phyloP scores from a whole-genome alignment of 1,139 yeast genomes.

The Taphrina populina region DNA sequence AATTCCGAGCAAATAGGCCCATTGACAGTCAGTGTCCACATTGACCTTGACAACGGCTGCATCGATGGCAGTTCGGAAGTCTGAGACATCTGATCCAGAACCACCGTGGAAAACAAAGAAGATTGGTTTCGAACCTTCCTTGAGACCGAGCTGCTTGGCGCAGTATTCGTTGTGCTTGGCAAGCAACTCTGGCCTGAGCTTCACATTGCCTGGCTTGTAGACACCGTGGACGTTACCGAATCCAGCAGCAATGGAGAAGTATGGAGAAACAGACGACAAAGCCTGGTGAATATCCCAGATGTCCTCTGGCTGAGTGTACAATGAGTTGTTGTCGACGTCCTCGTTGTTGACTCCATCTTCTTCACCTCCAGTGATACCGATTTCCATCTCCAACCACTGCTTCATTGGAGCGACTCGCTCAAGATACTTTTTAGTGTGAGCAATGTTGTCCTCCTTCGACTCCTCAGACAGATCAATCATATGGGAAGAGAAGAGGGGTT shows the following conservation, averaged over 20 bases:
- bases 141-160: slow-evolving; percentile 56
- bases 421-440: slow-evolving; percentile 91
- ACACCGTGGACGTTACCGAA: slow-evolving; percentile 99
- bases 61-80: slow-evolving; percentile 85
- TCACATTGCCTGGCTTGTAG: slow-evolving; percentile 98
- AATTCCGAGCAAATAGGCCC: slow-evolving; percentile 91
- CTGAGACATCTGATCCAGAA: slow-evolving; percentile 92
- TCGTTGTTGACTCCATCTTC: slow-evolving; percentile 99
- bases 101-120: slow-evolving; percentile 99
- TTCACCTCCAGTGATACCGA: slow-evolving; percentile 99
- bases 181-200: slow-evolving; percentile 85
- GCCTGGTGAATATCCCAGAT: slow-evolving; percentile 90
- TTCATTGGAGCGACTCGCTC: slow-evolving; percentile 87
- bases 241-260: slow-evolving; percentile 99
- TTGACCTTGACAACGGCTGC: slow-evolving; percentile 98
- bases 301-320: slow-evolving; percentile 95
- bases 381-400: slow-evolving; percentile 99
- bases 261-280: slow-evolving; percentile 85
- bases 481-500: slow-evolving; percentile 97
- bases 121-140: slow-evolving; percentile 67
- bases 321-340: slow-evolving; percentile 77
- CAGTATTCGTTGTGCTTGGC: slow-evolving; percentile 91
- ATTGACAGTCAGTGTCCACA: slow-evolving; percentile 98
- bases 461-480: slow-evolving; percentile 99
- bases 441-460: slow-evolving; percentile 91